A percentile compares a stretch with the other conserved stretches of the same genome.
These are phyloP conservation scores for Paraleonurus japonicus DNA, from an alignment of 257 asterid genomes.

Conservation along the genomic window DNA sequence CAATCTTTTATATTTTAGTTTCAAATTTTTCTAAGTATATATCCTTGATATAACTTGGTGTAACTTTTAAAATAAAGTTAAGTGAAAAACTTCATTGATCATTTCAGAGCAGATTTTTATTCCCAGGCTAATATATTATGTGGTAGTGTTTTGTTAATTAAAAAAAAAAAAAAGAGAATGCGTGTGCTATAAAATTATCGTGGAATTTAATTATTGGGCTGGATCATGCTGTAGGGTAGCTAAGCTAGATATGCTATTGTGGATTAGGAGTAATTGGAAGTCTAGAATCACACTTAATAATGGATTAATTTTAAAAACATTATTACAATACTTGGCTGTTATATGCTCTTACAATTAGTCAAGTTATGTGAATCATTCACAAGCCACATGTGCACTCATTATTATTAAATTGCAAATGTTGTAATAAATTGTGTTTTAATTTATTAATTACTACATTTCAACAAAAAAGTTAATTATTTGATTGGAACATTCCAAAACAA, in stretches of 20 bases:
- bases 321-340: slow-evolving; percentile 19
- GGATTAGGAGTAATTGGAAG: slow-evolving; percentile 2
- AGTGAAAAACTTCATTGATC: too few species aligned
- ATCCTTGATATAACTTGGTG: too few species aligned
- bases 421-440: neutral
- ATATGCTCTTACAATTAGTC: slow-evolving; percentile 5
- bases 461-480: neutral
- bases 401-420: neutral
- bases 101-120: too few species aligned
- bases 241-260: slow-evolving; percentile 4
- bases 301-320: neutral
- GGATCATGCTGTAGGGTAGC: neutral
- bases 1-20: too few species aligned
- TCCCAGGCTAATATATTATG: too few species aligned
- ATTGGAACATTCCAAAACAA: neutral
- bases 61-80: too few species aligned
- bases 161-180: too few species aligned
- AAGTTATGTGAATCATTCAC: slow-evolving; percentile 14
- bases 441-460: too few species aligned
- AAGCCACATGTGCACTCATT: slow-evolving; percentile 13
- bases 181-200: neutral
- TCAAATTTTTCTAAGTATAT: too few species aligned
- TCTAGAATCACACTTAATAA: neutral
- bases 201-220: neutral
- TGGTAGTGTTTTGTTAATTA: too few species aligned